Evolutionary conservation across 2,329 filamentous ascomycete species (phyloP).

Genomic region (Rosellinia necatrix): DNA sequence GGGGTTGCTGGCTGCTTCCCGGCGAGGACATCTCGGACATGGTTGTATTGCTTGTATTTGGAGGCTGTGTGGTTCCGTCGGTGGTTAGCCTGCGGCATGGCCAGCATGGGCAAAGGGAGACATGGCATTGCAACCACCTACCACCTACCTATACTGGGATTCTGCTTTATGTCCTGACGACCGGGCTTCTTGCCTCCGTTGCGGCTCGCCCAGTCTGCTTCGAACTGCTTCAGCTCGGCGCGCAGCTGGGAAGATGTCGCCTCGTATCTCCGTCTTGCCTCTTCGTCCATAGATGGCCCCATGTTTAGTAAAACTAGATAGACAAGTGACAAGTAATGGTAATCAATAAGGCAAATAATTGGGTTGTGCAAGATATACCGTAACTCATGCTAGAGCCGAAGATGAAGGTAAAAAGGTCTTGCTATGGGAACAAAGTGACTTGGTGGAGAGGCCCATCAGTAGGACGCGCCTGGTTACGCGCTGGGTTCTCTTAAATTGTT

Average conservation of each 20-base stretch:
- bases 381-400: conserved; percentile 10
- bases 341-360: conserved; percentile 9
- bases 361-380: conserved; percentile 5
- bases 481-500: neutral
- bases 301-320: conserved; percentile 17
- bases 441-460: conserved; percentile 5
- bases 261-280: conserved; percentile 52
- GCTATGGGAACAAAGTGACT: neutral
- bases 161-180: conserved; percentile 76
- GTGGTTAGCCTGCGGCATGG: too few species aligned
- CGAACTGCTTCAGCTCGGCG: conserved; percentile 75
- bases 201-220: conserved; percentile 65
- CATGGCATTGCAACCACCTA: too few species aligned
- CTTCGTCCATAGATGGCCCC: conserved; percentile 51
- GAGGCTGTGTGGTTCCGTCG: too few species aligned
- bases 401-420: neutral
- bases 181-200: conserved; percentile 71
- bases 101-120: conserved; percentile 19
- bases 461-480: neutral
- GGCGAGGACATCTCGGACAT: conserved; percentile 61
- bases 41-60: conserved; percentile 80
- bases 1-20: conserved; percentile 53
- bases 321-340: conserved; percentile 15
- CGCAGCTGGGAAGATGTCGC: conserved; percentile 60
- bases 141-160: conserved; percentile 70